Conservation (phyloP, 805 yeast genomes). For the Zygoascus tannicola region DNA sequence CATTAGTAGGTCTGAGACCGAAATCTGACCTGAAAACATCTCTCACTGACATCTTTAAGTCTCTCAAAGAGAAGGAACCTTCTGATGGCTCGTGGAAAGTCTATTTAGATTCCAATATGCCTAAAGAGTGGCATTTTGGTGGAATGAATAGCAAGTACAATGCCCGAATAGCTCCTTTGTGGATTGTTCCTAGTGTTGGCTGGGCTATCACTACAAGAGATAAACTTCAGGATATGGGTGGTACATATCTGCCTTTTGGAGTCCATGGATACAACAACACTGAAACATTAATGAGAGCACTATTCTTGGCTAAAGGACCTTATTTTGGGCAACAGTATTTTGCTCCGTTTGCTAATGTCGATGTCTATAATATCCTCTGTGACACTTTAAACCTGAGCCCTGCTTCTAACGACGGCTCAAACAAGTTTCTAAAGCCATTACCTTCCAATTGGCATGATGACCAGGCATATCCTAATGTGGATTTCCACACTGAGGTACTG, state of each 20-base stretch:
- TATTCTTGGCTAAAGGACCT: slow-evolving; percentile 77
- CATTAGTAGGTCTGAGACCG: slow-evolving; percentile 71
- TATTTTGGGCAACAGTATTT: slow-evolving; percentile 42
- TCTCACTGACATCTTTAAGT: slow-evolving; percentile 37
- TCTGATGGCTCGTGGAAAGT: slow-evolving; percentile 33
- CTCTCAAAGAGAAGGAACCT: slow-evolving; percentile 14
- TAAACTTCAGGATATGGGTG: slow-evolving; percentile 38
- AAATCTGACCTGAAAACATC: slow-evolving; percentile 19
- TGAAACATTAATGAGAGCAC: slow-evolving; percentile 71
- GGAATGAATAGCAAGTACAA: slow-evolving; percentile 24
- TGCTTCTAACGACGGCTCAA: slow-evolving; percentile 49
- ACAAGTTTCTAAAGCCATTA: slow-evolving; percentile 17
- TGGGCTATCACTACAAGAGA: slow-evolving; percentile 59
- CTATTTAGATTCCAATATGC: slow-evolving; percentile 47
- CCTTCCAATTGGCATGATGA: slow-evolving; percentile 22
- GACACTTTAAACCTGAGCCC: slow-evolving; percentile 48
- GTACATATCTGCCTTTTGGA: slow-evolving; percentile 56
- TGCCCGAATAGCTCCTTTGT: slow-evolving; percentile 69
- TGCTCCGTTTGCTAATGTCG: slow-evolving; percentile 61
- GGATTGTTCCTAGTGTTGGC: slow-evolving; percentile 80
- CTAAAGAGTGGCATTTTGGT: slow-evolving; percentile 48
- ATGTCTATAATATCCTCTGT: slow-evolving; percentile 68
- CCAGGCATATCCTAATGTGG: slow-evolving; percentile 27
- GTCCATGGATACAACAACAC: slow-evolving; percentile 80
- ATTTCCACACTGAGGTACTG: slow-evolving; percentile 20